phyloP scores from a whole-genome alignment of 495 filamentous ascomycete species.

The Evernia prunastri region DNA sequence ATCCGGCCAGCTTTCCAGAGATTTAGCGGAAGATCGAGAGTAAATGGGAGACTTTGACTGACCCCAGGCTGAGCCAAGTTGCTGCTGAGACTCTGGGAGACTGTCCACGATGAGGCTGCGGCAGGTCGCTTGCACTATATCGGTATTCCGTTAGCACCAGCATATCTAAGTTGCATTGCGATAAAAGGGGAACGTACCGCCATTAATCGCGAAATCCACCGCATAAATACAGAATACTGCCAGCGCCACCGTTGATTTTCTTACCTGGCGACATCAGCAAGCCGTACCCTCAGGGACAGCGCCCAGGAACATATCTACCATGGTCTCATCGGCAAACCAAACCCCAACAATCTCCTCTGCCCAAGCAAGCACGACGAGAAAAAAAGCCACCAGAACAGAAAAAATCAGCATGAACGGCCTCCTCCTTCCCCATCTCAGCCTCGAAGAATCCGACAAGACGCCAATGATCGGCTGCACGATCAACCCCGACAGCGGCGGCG shows the following conservation, averaged over 20 bases:
- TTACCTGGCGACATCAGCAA: constrained; percentile 19
- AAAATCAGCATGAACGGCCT: constrained; percentile 81
- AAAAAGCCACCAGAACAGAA: constrained; percentile 65
- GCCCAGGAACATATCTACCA: constrained; percentile 31
- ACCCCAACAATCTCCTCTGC: constrained; percentile 69
- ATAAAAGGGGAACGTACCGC: constrained; percentile 46
- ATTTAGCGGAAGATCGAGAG: constrained; percentile 2
- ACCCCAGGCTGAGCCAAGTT: constrained; percentile 86
- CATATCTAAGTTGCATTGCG: neutral
- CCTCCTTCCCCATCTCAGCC: constrained; percentile 65
- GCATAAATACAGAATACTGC: constrained; percentile 83
- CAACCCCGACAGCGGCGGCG: constrained; percentile 81
- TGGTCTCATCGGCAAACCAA: constrained; percentile 60
- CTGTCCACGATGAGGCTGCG: constrained; percentile 90
- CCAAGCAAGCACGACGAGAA: constrained; percentile 74
- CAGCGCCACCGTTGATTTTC: constrained; percentile 54
- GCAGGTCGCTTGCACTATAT: constrained; percentile 72
- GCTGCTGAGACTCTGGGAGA: constrained; percentile 78
- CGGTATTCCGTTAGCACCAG: constrained; percentile 21
- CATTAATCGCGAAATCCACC: constrained; percentile 92
- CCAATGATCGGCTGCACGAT: constrained; percentile 93
- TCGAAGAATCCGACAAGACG: constrained; percentile 75
- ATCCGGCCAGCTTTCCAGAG: constrained; percentile 64
- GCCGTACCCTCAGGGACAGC: neutral
- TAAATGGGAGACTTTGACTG: constrained; percentile 28